A percentile compares a stretch with the other conserved stretches of the same genome.
Conservation (phyloP, 2,329 filamentous ascomycete genomes). For the Fusarium algeriense region DNA sequence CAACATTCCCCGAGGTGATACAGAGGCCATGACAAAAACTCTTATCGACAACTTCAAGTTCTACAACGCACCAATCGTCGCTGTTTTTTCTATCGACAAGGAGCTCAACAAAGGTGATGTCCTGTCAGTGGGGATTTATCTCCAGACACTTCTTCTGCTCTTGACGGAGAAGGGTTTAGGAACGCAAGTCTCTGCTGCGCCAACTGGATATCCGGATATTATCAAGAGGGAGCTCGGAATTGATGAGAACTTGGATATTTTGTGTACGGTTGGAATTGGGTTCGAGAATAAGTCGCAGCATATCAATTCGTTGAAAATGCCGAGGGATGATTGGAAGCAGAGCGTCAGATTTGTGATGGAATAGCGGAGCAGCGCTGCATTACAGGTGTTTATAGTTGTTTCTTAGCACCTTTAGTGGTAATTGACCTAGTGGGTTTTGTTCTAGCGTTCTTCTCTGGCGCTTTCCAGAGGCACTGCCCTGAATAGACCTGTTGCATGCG, state of each 20-base stretch:
- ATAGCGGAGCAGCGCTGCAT: background rate
- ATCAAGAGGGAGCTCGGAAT: constrained; percentile 15
- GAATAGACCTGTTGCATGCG: too few relatives aligned
- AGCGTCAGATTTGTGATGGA: constrained; percentile 3
- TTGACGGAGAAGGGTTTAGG: constrained; percentile 26
- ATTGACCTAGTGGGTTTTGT: background rate
- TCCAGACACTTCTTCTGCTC: constrained; percentile 32
- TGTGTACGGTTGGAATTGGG: constrained; percentile 18
- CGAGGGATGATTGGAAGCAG: constrained; percentile 24
- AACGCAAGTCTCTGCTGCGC: constrained; percentile 21
- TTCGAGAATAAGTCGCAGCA: constrained; percentile 23
- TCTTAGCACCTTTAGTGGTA: background rate
- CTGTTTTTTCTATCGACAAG: constrained; percentile 26
- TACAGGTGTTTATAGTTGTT: background rate
- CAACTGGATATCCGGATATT: constrained; percentile 15
- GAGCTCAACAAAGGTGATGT: constrained; percentile 2
- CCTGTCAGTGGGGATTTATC: constrained; percentile 30
- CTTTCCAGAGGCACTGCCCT: too few relatives aligned
- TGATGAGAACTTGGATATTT: constrained; percentile 6
- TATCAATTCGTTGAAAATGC: constrained; percentile 24
- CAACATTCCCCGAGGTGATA: constrained; percentile 23
- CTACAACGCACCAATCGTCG: constrained; percentile 31
- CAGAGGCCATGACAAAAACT: constrained; percentile 11
- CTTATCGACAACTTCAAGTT: constrained; percentile 32
- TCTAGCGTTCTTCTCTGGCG: background rate